Conservation (phyloP, 1,284 basidiomycete species). For the Malassezia restricta region DNA sequence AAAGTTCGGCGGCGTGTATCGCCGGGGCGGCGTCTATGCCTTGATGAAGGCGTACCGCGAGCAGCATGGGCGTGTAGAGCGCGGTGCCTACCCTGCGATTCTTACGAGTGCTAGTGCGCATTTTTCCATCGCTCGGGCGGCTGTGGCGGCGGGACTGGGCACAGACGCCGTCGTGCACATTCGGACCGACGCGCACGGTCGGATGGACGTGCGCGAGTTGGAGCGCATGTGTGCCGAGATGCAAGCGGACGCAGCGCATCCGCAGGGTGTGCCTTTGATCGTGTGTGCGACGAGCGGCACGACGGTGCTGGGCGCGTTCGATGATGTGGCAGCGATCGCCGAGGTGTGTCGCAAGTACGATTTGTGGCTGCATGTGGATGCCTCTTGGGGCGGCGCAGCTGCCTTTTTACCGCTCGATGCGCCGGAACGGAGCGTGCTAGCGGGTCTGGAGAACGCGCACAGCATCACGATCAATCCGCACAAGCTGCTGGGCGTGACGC, state of each 20-base stretch:
- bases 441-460: slow-evolving; percentile 38
- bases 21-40: slow-evolving; percentile 37
- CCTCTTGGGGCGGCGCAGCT: slow-evolving; percentile 47
- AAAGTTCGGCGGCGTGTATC: slow-evolving; percentile 41
- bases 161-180: slow-evolving; percentile 43
- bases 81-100: slow-evolving; percentile 33
- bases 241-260: slow-evolving; percentile 7
- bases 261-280: slow-evolving; percentile 43
- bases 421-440: background rate
- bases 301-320: slow-evolving; percentile 47
- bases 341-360: slow-evolving; percentile 27
- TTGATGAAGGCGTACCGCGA: slow-evolving; percentile 15
- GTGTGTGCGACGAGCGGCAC: slow-evolving; percentile 48
- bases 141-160: slow-evolving; percentile 47
- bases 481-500: slow-evolving; percentile 47
- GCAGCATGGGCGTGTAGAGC: slow-evolving; percentile 10
- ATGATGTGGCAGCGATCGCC: slow-evolving; percentile 42
- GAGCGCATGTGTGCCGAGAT: slow-evolving; percentile 16
- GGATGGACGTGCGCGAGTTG: slow-evolving; percentile 30
- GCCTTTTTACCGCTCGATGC: slow-evolving; percentile 34
- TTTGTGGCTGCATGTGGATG: slow-evolving; percentile 48
- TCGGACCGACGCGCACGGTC: slow-evolving; percentile 31
- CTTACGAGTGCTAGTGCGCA: slow-evolving; percentile 47
- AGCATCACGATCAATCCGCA: slow-evolving; percentile 48
- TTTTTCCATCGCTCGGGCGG: slow-evolving; percentile 46